These are phyloP conservation scores for Apiotrichum brassicae DNA, from an alignment of 1,284 basidiomycete genomes.

Conservation along the genomic window DNA sequence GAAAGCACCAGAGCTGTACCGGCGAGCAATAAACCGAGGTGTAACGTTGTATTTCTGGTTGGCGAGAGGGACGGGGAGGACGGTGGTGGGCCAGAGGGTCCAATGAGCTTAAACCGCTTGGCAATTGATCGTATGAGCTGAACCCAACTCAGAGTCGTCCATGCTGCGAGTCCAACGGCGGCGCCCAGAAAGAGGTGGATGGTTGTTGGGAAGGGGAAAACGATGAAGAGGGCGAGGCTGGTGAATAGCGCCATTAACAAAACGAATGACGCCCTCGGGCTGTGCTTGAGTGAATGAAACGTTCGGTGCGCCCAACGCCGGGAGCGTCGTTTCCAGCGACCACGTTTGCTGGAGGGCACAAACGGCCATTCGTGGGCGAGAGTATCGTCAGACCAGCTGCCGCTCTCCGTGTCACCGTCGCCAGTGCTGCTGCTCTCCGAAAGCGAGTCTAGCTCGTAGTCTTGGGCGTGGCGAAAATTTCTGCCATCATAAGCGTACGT, in stretches of 20 bases:
- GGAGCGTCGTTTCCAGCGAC: background rate
- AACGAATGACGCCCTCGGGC: background rate
- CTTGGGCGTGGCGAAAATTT: no score
- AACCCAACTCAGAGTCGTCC: background rate
- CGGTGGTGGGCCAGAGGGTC: background rate
- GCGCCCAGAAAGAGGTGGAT: slow-evolving; percentile 25
- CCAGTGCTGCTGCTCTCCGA: background rate
- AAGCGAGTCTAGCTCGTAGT: background rate
- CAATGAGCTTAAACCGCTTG: no score
- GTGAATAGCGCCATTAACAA: background rate
- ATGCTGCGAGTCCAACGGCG: background rate
- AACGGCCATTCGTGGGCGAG: background rate
- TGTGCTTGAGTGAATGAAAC: background rate
- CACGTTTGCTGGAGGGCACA: background rate
- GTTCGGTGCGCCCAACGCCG: background rate
- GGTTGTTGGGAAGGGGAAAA: slow-evolving; percentile 34
- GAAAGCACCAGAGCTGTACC: slow-evolving; percentile 14
- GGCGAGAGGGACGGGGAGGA: background rate
- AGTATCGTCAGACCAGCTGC: background rate
- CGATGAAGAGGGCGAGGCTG: slow-evolving; percentile 16
- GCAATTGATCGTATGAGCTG: no score
- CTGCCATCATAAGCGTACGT: no score
- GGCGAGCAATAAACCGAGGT: slow-evolving; percentile 3
- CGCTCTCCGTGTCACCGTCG: background rate
- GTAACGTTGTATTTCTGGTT: background rate